Conservation (phyloP, 352 stramenopile genomes). For the Globisporangium viniferum region DNA sequence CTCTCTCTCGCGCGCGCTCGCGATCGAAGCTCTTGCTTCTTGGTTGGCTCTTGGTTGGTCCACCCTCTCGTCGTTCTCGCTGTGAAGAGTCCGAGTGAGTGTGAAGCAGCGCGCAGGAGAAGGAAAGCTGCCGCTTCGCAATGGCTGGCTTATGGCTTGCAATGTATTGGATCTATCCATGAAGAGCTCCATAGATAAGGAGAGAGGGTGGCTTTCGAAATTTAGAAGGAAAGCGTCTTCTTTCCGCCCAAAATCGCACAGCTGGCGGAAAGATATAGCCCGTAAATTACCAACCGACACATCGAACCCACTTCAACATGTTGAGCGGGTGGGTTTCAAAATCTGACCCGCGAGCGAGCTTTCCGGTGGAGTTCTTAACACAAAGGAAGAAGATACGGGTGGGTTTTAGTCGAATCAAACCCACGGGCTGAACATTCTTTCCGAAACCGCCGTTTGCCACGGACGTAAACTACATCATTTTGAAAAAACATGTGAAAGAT, state of each 20-base stretch:
- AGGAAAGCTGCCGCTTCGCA: slow-evolving; percentile 1
- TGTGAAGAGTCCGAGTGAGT: slow-evolving; percentile 4
- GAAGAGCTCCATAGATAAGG: slow-evolving; percentile 9
- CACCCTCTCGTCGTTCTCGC: neutral
- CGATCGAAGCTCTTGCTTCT: neutral
- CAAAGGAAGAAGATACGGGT: neutral
- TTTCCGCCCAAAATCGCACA: neutral
- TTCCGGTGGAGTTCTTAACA: neutral
- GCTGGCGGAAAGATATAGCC: slow-evolving; percentile 6
- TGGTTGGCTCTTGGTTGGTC: neutral
- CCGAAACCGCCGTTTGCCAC: neutral
- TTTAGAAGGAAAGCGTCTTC: slow-evolving; percentile 18
- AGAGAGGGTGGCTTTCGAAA: slow-evolving; percentile 24
- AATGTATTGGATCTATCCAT: slow-evolving; percentile 2
- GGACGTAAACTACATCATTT: neutral
- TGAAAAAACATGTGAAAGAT: slow-evolving; percentile 1
- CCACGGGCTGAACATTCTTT: neutral
- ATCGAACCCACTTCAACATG: slow-evolving; percentile 9
- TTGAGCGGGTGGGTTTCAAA: neutral
- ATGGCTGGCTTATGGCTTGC: neutral
- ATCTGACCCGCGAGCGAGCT: neutral
- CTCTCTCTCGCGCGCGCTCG: neutral
- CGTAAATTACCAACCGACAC: slow-evolving; percentile 9
- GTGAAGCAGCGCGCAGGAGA: slow-evolving; percentile 1
- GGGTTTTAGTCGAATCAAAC: neutral